Evolutionary conservation across 257 asterid species (phyloP).

Genomic region (Solanum dulcamara): DNA sequence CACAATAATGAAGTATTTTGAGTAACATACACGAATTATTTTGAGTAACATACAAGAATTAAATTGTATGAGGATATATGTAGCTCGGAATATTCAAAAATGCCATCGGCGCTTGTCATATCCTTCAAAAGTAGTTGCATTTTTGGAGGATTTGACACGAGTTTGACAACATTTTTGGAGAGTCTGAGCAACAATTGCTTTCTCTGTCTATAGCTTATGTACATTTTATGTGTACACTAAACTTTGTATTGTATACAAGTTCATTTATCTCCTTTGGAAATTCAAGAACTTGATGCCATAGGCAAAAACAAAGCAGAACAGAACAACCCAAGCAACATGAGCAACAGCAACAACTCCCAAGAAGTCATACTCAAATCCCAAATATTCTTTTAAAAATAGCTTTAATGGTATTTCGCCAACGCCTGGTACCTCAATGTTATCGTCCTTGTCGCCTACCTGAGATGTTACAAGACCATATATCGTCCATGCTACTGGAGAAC

Average conservation of each 20-base stretch:
- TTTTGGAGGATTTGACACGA: background rate
- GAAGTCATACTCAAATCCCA: constrained; percentile 57
- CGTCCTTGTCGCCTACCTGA: constrained; percentile 44
- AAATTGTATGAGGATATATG: background rate
- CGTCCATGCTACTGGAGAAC: constrained; percentile 74
- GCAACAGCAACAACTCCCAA: constrained; percentile 43
- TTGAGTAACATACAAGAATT: background rate
- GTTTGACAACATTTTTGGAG: background rate
- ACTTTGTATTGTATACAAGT: background rate
- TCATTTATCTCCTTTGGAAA: constrained; percentile 33
- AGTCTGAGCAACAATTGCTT: background rate
- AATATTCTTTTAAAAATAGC: constrained; percentile 19
- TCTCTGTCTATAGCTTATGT: background rate
- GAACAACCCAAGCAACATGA: constrained; percentile 28
- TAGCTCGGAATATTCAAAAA: background rate
- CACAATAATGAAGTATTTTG: background rate
- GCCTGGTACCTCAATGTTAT: constrained; percentile 34
- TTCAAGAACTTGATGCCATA: constrained; percentile 33
- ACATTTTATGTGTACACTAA: background rate
- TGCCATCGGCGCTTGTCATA: background rate
- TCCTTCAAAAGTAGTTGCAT: background rate
- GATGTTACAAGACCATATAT: constrained; percentile 71
- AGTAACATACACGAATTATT: background rate
- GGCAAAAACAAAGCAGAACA: constrained; percentile 25
- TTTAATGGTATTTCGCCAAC: constrained; percentile 18